Evolutionary conservation across 2,329 filamentous ascomycete genomes (phyloP).

Genomic region (Pseudofabraea citricarpa): DNA sequence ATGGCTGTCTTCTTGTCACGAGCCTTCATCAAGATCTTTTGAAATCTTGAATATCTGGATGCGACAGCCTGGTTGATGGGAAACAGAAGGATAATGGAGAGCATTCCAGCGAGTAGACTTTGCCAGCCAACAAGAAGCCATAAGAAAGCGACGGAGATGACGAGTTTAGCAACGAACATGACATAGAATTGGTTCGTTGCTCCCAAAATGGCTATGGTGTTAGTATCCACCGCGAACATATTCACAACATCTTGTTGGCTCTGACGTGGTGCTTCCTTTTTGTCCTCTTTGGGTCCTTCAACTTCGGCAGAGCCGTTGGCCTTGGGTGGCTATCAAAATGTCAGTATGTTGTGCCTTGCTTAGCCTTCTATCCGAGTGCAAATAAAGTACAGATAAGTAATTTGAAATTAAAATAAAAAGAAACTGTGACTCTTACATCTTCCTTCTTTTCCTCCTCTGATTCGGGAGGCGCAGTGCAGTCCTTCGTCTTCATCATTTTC

Average conservation of each 20-base stretch:
- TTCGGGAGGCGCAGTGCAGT: slow-evolving; percentile 44
- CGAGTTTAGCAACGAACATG: slow-evolving; percentile 53
- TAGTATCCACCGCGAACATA: slow-evolving; percentile 66
- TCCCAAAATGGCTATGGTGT: slow-evolving; percentile 60
- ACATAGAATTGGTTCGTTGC: slow-evolving; percentile 59
- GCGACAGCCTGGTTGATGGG: slow-evolving; percentile 64
- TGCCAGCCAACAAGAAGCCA: slow-evolving; percentile 66
- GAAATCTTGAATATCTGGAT: slow-evolving; percentile 55
- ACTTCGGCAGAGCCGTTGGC: background rate
- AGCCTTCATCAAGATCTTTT: slow-evolving; percentile 66
- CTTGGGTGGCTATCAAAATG: too few species aligned
- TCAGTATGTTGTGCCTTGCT: too few species aligned
- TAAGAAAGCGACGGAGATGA: slow-evolving; percentile 61
- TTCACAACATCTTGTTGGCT: slow-evolving; percentile 68
- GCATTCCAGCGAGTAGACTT: slow-evolving; percentile 58
- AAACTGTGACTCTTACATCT: slow-evolving; percentile 2
- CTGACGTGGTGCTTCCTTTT: slow-evolving; percentile 35
- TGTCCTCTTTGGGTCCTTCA: background rate
- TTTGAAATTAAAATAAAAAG: background rate
- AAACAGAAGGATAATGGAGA: slow-evolving; percentile 54
- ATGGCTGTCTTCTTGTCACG: slow-evolving; percentile 69
- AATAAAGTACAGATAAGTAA: too few species aligned
- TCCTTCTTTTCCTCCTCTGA: slow-evolving; percentile 4
- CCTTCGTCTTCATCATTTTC: slow-evolving; percentile 71
- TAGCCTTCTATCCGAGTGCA: too few species aligned